Base-by-base conservation (phyloP, 2,329 filamentous ascomycete genomes). In the Ophiocordyceps sinensis region DNA sequence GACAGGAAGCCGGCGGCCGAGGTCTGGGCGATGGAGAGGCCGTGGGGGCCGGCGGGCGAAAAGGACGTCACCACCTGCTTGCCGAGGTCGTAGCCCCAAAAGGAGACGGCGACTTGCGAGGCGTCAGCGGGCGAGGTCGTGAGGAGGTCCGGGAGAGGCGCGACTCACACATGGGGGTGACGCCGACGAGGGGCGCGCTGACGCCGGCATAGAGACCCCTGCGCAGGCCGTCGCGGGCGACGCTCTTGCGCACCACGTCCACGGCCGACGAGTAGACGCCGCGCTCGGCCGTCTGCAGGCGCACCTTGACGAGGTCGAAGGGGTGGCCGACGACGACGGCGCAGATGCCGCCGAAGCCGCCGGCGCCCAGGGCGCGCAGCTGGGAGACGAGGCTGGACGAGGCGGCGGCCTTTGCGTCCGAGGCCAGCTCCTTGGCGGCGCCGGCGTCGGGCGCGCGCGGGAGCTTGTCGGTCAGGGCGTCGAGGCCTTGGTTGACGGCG, bases 231-330 rank as follows among this genome's bases (percentile, higher is more conserved):
- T 96, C 89, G 46, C 83, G 75, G 26, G 88, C 88, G 45, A 98
- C 66, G 30, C 85, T 89, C 69, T 83, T 94, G 61, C 75, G 72
- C 47, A 96, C 87, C 2, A 95, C 89, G 64, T 98, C 91, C 54
- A 96, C 71, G 13, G 91, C 91, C 37, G 83, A 81, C 30, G 71
- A 82, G 66, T 98, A 98, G 30, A 94, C 84, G 38, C 91, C 91
- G 63, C 79, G 82, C 65, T 96, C 88, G 30, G 91, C 87, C 2
- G 91, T 98, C 70, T 98, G 91, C 61, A 98, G 69, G 44, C 91
- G 84, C 49, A 98, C 91, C 68, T 98, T 98, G 61, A 96, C 89
- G 52, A 98, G 72, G 61, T 98, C 91, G 59, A 98, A 98, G 10
- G 91, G 91, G 63, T 98, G 91, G 43, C 91, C 84, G 44, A 96